phyloP scores from a whole-genome alignment of 2,329 filamentous ascomycete species.

The Coniochaeta sp. region DNA sequence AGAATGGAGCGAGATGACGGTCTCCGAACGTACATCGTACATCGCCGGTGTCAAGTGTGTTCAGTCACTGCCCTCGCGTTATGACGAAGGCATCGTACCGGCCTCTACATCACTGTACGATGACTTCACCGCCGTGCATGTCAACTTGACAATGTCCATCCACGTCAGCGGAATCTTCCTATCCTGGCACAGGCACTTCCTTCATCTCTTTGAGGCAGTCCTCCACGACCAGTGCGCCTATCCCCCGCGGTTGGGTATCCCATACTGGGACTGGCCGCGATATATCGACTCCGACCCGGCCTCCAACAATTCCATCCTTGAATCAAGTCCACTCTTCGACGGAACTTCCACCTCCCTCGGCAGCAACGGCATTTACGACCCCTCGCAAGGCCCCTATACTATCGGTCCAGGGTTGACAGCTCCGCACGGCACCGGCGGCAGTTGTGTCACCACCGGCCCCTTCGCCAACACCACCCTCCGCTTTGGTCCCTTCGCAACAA shows the following conservation, averaged over 20 bases:
- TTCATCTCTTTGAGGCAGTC: slow-evolving; percentile 22
- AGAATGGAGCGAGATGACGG: too few species aligned
- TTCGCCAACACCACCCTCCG: slow-evolving; percentile 12
- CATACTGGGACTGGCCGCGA: slow-evolving; percentile 25
- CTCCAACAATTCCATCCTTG: neutral
- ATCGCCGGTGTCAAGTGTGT: neutral
- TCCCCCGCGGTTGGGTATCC: slow-evolving; percentile 9
- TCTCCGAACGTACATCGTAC: neutral
- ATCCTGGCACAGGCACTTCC: slow-evolving; percentile 24
- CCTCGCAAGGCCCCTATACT: neutral
- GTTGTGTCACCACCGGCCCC: neutral
- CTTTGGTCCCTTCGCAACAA: neutral
- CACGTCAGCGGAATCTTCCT: slow-evolving; percentile 19
- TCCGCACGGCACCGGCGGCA: slow-evolving; percentile 21
- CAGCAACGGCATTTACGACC: slow-evolving; percentile 8
- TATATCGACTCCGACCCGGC: neutral
- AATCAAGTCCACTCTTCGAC: slow-evolving; percentile 8
- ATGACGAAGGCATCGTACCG: neutral
- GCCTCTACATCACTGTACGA: slow-evolving; percentile 5
- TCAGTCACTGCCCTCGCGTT: neutral
- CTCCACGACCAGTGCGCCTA: slow-evolving; percentile 21
- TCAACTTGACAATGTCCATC: slow-evolving; percentile 6
- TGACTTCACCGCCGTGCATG: slow-evolving; percentile 12
- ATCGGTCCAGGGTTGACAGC: neutral
- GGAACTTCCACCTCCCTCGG: slow-evolving; percentile 7